A percentile compares a stretch with the other conserved stretches of the same genome.
phyloP scores from a whole-genome alignment of 129 eudicot genomes.

The Silybum marianum region DNA sequence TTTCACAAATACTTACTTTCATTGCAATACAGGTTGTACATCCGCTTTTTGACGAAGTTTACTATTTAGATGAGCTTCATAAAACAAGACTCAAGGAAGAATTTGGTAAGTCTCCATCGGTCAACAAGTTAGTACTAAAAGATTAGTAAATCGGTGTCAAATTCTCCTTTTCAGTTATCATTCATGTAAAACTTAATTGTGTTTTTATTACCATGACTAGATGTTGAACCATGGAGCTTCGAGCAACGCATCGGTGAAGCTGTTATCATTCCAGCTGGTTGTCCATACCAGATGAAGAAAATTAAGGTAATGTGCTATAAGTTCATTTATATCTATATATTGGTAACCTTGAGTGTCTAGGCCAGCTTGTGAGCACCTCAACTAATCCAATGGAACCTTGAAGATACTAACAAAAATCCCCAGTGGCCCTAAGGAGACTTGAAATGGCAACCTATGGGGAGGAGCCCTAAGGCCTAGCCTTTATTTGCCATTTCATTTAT shows the following conservation, averaged over 20 bases:
- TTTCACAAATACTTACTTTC: neutral
- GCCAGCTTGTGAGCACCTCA: neutral
- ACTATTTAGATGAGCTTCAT: constrained; percentile 61
- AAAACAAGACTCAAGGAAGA: constrained; percentile 81
- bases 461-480: neutral
- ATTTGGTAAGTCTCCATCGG: constrained; percentile 47
- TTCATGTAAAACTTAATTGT: neutral
- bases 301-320: constrained; percentile 46
- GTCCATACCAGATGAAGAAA: constrained; percentile 80
- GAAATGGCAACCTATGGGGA: neutral
- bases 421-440: neutral
- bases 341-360: neutral
- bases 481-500: no score
- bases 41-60: constrained; percentile 72
- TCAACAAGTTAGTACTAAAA: neutral
- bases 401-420: neutral
- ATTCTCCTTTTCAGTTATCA: neutral
- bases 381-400: neutral
- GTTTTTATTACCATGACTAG: constrained; percentile 31
- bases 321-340: neutral
- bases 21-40: constrained; percentile 55
- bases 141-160: neutral
- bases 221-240: constrained; percentile 80
- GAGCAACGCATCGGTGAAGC: constrained; percentile 79
- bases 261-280: constrained; percentile 86